Base-by-base conservation (phyloP, 2,329 filamentous ascomycete genomes). In the Ophiostoma quercus region DNA sequence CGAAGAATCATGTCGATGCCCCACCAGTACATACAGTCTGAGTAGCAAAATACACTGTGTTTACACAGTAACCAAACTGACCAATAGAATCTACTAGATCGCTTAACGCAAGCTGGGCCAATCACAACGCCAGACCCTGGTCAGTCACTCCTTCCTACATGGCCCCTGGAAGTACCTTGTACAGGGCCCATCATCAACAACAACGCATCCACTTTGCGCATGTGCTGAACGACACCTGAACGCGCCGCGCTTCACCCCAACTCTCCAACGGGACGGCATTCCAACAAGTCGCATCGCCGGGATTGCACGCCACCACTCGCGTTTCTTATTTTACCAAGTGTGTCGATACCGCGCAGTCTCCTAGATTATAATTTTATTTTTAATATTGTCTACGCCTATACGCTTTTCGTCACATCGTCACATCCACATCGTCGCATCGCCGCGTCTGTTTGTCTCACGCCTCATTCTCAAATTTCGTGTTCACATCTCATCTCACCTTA, bases 161-260 rank as follows among this genome's bases (percentile, higher is more conserved):
- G 34, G 4, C 34, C 34, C 34, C 34, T 34, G 34, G 34, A 34
- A 34, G 34, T 34, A 34, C 34, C 8, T 34, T 34, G 34, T 29
- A 29, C 34, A 34, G 34, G 51, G 51, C 25, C 51, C 22, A 57
- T 25, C 51, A 25, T 19, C 41, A 32, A 25, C 47, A 47, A 51
- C 62, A 63, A 63, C 68, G 60, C 60, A 69, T 57, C 51, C 51
- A 57, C 51, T 57, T 47, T 47, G 39, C 19, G 16, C 7, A n/a
- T 19, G 43, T 8, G 22, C 51, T 25, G n/a, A 57, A 34, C 34
- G 34, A 34, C 34, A 34, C 34, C 51, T 47, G 60, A 63, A 66
- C 68, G 47, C 60, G 57, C 63, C 68, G 68, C 62, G 62, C 34
- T 34, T 37, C 14, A 32, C 43, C 12, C 2, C 14, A 32, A 32